phyloP scores from a whole-genome alignment of 2,329 filamentous ascomycete species.

The Canariomyces notabilis region DNA sequence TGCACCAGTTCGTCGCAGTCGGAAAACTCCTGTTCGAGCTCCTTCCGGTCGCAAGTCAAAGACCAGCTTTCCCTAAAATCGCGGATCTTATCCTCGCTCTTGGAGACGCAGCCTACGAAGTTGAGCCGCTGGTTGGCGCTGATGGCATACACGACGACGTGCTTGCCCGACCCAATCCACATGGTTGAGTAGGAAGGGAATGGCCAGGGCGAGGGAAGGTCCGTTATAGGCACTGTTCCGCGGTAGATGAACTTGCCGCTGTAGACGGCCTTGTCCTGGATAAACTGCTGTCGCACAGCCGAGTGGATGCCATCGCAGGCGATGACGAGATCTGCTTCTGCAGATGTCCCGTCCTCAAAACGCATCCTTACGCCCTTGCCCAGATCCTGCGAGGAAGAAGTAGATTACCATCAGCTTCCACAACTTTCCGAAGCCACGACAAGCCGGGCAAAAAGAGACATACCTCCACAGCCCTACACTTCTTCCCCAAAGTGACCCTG shows the following conservation, averaged over 20 bases:
- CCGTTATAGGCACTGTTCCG: constrained; percentile 20
- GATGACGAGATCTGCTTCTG: constrained; percentile 27
- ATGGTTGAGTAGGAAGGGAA: constrained; percentile 24
- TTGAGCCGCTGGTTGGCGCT: constrained; percentile 31
- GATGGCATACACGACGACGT: constrained; percentile 36
- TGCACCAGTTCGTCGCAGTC: constrained; percentile 19
- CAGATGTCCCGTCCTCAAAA: constrained; percentile 26
- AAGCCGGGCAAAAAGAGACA: too few species aligned
- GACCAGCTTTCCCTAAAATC: constrained; percentile 35
- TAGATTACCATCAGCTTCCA: neutral
- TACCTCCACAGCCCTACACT: constrained; percentile 11
- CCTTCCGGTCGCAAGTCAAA: constrained; percentile 22
- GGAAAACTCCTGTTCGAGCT: constrained; percentile 17
- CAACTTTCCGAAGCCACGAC: neutral
- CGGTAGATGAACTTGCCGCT: constrained; percentile 26
- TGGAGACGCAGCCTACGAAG: constrained; percentile 33
- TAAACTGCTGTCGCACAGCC: constrained; percentile 23
- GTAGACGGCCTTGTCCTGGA: constrained; percentile 21
- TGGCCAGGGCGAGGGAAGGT: constrained; percentile 21
- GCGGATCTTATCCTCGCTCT: constrained; percentile 28
- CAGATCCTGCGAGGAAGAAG: constrained; percentile 1
- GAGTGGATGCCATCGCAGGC: constrained; percentile 33
- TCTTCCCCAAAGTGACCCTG: constrained; percentile 27
- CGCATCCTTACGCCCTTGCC: constrained; percentile 17
- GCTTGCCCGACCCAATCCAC: constrained; percentile 32